Base-by-base conservation (phyloP, 805 yeast genomes). In the Diddensiella caesifluorescens region DNA sequence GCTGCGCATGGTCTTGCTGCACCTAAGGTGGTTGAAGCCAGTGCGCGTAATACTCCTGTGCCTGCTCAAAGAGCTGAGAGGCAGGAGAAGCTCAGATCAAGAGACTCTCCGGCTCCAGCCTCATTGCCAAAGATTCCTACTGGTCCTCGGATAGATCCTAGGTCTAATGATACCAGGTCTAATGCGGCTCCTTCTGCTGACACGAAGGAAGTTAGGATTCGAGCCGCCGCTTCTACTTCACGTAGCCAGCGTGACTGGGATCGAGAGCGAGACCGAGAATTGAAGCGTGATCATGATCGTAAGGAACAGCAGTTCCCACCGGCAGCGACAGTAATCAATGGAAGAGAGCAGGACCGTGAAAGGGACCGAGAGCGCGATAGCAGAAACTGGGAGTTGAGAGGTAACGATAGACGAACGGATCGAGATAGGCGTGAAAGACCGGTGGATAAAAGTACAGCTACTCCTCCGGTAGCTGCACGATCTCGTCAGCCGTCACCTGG, bases 261-360 rank as follows among this genome's bases (percentile, higher is more conserved):
- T 7, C 28, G 38, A n/a, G 36, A 41, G 19, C 43, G 49, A 23
- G 51, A 47, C 7, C 29, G 32, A 7, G 4, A n/a, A n/a, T n/a
- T n/a, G n/a, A n/a, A n/a, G n/a, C n/a, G n/a, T n/a, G n/a, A n/a
- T n/a, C n/a, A n/a, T n/a, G n/a, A n/a, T n/a, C n/a, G n/a, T n/a
- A n/a, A n/a, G n/a, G n/a, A n/a, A n/a, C n/a, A n/a, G n/a, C n/a
- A n/a, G n/a, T n/a, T n/a, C n/a, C n/a, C n/a, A n/a, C n/a, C n/a
- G n/a, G n/a, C n/a, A n/a, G n/a, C n/a, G n/a, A n/a, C n/a, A n/a
- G n/a, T n/a, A n/a, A n/a, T n/a, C n/a, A n/a, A 25, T 5, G 42
- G 37, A 13, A 38, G 50, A 22, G 54, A 48, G 7, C 30, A 45
- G 29, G 53, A 49, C 10, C 30, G 50, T 16, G 49, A 44, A 21